Evolutionary conservation across 345 rosid species (phyloP).

Genomic region (Citrus cavaleriei): DNA sequence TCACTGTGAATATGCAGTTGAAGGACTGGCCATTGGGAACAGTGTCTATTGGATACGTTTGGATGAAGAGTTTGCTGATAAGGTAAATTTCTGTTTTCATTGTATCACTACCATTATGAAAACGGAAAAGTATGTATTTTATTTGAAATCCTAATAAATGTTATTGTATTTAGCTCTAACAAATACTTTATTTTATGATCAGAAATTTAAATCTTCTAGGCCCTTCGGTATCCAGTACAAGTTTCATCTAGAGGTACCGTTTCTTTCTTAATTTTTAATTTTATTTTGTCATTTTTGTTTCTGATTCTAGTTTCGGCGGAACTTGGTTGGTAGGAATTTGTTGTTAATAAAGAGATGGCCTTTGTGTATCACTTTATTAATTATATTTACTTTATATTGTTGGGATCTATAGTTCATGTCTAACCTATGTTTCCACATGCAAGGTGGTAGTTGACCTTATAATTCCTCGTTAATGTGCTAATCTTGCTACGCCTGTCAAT

Average conservation of each 20-base stretch:
- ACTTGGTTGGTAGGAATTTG: neutral
- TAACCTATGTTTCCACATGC: neutral
- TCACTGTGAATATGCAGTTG: slow-evolving; percentile 56
- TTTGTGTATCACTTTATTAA: neutral
- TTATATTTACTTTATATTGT: neutral
- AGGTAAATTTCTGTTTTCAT: slow-evolving; percentile 36
- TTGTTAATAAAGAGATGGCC: neutral
- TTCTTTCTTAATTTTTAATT: slow-evolving; percentile 1
- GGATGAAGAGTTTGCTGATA: slow-evolving; percentile 75
- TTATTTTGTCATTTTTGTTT: too few species aligned
- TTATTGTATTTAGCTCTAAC: neutral
- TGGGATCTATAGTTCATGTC: neutral
- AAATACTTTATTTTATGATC: slow-evolving; percentile 24
- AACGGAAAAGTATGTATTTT: neutral
- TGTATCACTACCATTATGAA: neutral
- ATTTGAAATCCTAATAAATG: neutral
- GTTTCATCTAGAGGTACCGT: slow-evolving; percentile 86
- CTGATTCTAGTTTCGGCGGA: neutral
- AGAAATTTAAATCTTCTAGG: slow-evolving; percentile 76
- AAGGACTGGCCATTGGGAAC: slow-evolving; percentile 67
- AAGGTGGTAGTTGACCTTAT: neutral
- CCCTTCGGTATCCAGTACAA: slow-evolving; percentile 87
- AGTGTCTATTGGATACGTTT: slow-evolving; percentile 87
- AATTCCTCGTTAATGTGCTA: neutral
- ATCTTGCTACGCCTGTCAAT: neutral